phyloP scores from a whole-genome alignment of 805 yeast genomes.

The Starmerella bacillaris region DNA sequence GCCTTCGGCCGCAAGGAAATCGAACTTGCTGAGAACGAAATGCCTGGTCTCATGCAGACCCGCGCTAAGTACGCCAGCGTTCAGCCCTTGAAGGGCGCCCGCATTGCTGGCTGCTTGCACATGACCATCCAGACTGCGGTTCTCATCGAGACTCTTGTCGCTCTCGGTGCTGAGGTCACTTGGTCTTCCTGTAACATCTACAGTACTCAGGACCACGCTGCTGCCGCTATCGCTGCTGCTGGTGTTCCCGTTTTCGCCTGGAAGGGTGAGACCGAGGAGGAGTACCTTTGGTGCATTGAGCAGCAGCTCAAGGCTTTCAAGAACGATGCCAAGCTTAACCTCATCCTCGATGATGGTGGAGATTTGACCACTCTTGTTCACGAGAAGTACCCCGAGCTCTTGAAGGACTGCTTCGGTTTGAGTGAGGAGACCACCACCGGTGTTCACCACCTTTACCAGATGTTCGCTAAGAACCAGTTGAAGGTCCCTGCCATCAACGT shows the following conservation, averaged over 20 bases:
- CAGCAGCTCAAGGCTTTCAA: constrained; percentile 97
- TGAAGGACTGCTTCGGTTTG: constrained; percentile 84
- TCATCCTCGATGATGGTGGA: constrained; percentile 98
- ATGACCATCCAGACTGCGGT: constrained; percentile 99
- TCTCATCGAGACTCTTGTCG: constrained; percentile 88
- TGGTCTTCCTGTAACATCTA: constrained; percentile 99
- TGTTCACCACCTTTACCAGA: constrained; percentile 96
- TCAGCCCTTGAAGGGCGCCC: constrained; percentile 95
- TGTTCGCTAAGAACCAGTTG: constrained; percentile 70
- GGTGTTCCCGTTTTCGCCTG: constrained; percentile 99
- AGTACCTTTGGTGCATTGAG: constrained; percentile 97
- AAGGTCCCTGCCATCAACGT: constrained; percentile 99
- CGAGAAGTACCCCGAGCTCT: constrained; percentile 95
- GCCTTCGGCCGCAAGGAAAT: constrained; percentile 99
- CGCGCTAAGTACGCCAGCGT: constrained; percentile 77
- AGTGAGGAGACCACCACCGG: constrained; percentile 99
- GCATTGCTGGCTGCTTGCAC: constrained; percentile 97
- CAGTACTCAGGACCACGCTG: constrained; percentile 99
- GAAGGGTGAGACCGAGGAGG: constrained; percentile 99
- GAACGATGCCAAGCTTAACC: constrained; percentile 84
- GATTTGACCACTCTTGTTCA: constrained; percentile 93
- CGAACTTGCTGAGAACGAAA: constrained; percentile 95
- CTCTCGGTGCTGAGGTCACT: constrained; percentile 98
- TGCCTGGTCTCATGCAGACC: constrained; percentile 98
- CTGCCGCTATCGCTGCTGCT: constrained; percentile 98